Evolutionary conservation across 1,284 basidiomycete genomes (phyloP), one percentile per base, ranked within the genome.

Genomic region (Puccinia brachypodii): DNA sequence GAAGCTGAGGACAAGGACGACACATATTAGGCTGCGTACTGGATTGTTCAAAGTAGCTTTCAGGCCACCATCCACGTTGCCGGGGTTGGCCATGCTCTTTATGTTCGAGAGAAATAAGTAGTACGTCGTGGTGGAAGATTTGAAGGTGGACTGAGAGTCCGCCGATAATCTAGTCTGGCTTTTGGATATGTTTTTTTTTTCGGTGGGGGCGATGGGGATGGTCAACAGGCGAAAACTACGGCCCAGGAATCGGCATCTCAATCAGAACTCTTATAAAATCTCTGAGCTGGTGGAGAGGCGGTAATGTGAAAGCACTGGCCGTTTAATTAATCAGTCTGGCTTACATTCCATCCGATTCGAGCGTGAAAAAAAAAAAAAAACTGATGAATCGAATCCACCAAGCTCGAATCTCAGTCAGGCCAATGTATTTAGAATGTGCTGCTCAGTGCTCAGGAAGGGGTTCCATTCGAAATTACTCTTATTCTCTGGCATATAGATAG

Each of bases 81-180:
- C 50, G 7, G 69, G 56, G 22, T 72, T 73, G 58, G 79, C 56
- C 79, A 81, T 81, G 0, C 40, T 62, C 60, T 80, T 80, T 14
- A 79, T 79, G 31, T 71, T 79, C 33, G 76, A 68, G 31, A 71
- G 38, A 38, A 79, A 79, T 69, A 79, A 42, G 66, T 79, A 79
- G 50, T 71, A 71, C 64, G 76, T 79, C 66, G 76, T 79, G 62
- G 40, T 58, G 76, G 16, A 1, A 50, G 31, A 25, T 74, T 56
- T 56, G 1, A 7, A 31, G 16, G 31, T 33, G 58, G 28, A 60
- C 8, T 25, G 33, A 11, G 31, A 33, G 13, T n/a, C n/a, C n/a
- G n/a, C n/a, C 31, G 8, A 60, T 8, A 60, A 60, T 60, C 58
- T 3, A 31, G 31, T 60, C 22, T 25, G 16, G 58, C 33, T 60